Percentiles rank a stretch among this genome's conserved stretches.
Evolutionary conservation across 768 basidiomycete genomes (phyloP).

Genomic region (Podaxis rugospora): DNA sequence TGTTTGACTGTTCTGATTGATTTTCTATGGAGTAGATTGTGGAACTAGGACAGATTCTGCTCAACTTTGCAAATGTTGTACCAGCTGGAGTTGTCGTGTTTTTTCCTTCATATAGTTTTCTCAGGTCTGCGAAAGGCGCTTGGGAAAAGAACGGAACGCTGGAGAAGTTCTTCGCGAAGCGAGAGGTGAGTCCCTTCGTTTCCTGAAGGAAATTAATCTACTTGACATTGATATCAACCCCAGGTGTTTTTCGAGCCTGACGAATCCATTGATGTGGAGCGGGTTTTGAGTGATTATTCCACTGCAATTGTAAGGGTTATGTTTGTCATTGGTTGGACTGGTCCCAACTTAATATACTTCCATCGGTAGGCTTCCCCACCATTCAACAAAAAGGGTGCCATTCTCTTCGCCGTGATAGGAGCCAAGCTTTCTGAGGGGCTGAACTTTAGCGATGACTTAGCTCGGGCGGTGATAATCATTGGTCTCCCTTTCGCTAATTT

Average conservation of each 20-base stretch:
- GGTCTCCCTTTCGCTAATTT: slow-evolving; percentile 94
- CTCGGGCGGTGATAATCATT: slow-evolving; percentile 80
- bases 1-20: background rate
- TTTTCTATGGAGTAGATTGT: slow-evolving; percentile 44
- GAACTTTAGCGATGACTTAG: slow-evolving; percentile 74
- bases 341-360: slow-evolving; percentile 2
- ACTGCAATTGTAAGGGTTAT: slow-evolving; percentile 33
- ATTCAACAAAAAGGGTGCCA: slow-evolving; percentile 52
- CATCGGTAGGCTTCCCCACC: slow-evolving; percentile 6
- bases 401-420: slow-evolving; percentile 92
- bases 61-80: slow-evolving; percentile 75
- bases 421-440: slow-evolving; percentile 96
- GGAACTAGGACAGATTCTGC: slow-evolving; percentile 79
- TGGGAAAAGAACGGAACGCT: slow-evolving; percentile 68
- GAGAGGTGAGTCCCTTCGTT: slow-evolving; percentile 48
- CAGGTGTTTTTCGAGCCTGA: slow-evolving; percentile 92
- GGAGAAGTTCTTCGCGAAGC: slow-evolving; percentile 61
- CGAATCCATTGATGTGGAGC: slow-evolving; percentile 66
- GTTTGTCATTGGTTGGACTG: background rate
- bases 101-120: slow-evolving; percentile 85
- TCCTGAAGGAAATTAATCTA: background rate
- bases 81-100: slow-evolving; percentile 92
- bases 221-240: background rate
- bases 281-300: slow-evolving; percentile 69
- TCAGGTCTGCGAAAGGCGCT: slow-evolving; percentile 56